A percentile compares a stretch with the other conserved stretches of the same genome.
Conservation (phyloP, 1,284 basidiomycete genomes). For the Puccinia triticina region DNA sequence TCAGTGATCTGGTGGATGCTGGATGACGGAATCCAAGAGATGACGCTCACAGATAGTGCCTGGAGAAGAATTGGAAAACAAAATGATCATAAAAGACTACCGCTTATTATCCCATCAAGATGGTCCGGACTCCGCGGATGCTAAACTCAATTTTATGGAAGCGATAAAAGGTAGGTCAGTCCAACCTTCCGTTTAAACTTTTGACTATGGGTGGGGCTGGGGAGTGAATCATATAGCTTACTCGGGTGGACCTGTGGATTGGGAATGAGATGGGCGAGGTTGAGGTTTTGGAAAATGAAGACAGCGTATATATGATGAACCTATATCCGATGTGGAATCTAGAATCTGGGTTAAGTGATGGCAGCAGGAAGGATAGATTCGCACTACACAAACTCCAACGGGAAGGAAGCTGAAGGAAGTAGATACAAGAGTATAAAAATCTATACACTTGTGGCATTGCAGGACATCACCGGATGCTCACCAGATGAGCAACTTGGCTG, state of each 20-base stretch:
- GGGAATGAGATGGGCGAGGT: neutral
- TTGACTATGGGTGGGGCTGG: neutral
- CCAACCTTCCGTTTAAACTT: neutral
- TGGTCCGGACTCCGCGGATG: neutral
- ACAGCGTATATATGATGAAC: too few species aligned
- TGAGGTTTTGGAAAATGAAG: neutral
- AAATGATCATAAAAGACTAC: neutral
- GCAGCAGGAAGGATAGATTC: too few species aligned
- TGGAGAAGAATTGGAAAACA: neutral
- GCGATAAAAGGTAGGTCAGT: neutral
- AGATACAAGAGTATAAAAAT: neutral
- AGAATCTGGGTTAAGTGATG: neutral
- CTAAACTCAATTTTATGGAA: neutral
- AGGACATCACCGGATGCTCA: neutral
- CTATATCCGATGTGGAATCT: neutral
- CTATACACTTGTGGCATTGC: neutral
- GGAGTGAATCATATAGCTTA: neutral
- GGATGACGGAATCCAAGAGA: neutral
- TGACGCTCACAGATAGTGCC: neutral
- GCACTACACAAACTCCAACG: neutral
- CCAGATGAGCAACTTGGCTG: neutral
- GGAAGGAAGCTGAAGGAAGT: neutral
- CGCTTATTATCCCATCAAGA: neutral
- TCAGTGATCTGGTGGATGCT: neutral
- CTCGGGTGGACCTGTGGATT: neutral